Conservation (phyloP, 1,139 yeast genomes). For the Diutina ranongensis region DNA sequence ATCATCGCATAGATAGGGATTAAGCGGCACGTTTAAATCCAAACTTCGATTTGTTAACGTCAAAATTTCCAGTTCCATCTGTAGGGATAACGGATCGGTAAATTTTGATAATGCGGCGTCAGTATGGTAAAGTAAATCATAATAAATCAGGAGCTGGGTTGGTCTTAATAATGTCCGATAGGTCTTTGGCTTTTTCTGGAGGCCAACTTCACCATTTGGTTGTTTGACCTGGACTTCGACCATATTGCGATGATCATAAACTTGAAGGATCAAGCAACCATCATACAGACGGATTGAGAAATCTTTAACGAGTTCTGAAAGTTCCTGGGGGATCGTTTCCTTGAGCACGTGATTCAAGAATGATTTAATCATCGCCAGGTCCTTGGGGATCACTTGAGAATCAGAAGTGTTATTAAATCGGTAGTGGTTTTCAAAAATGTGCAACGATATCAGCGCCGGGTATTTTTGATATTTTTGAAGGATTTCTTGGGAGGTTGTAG, state of each 20-base stretch:
- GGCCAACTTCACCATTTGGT: not conserved
- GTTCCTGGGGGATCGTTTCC: conserved; percentile 81
- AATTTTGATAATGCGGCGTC: conserved; percentile 66
- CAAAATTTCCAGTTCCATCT: conserved; percentile 76
- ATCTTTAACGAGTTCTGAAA: conserved; percentile 81
- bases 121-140: conserved; percentile 75
- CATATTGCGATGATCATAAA: conserved; percentile 54
- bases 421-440: conserved; percentile 82
- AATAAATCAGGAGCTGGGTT: conserved; percentile 70
- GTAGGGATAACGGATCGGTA: conserved; percentile 65
- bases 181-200: conserved; percentile 42
- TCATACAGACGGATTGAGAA: conserved; percentile 76
- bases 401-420: conserved; percentile 59
- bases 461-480: conserved; percentile 64
- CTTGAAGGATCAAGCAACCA: conserved; percentile 77
- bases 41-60: conserved; percentile 68
- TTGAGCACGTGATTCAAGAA: conserved; percentile 69
- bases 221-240: conserved; percentile 3
- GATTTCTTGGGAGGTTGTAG: conserved; percentile 65
- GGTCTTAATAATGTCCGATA: conserved; percentile 72
- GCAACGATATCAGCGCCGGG: conserved; percentile 79
- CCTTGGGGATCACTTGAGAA: conserved; percentile 73
- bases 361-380: conserved; percentile 67
- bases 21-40: conserved; percentile 60
- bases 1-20: conserved; percentile 45